Percentiles rank a stretch among this genome's conserved stretches.
These are phyloP conservation scores for Tinospora cordifolia DNA, from an alignment of 164 flowering plant genomes.

Conservation along the genomic window DNA sequence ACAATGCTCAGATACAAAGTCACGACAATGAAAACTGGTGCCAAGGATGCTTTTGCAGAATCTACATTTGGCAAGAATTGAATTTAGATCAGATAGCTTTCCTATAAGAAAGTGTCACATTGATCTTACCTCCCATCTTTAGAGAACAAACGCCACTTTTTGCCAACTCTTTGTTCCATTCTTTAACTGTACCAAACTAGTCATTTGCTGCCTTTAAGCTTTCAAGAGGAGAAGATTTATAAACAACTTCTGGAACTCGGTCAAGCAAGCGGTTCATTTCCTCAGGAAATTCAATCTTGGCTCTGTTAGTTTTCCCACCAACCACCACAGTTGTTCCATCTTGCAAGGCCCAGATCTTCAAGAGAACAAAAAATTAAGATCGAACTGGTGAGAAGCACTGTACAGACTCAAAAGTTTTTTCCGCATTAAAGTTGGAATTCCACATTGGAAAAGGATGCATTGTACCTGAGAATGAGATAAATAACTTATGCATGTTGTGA, in stretches of 20 bases:
- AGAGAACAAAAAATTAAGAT: not conserved
- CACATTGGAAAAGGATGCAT: not conserved
- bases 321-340: slow-evolving; percentile 77
- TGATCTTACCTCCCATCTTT: slow-evolving; percentile 1
- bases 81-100: not conserved
- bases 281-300: slow-evolving; percentile 68
- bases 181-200: slow-evolving; percentile 15
- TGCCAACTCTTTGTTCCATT: slow-evolving; percentile 1
- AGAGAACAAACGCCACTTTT: not conserved
- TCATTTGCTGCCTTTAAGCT: slow-evolving; percentile 11
- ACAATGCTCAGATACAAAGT: not conserved
- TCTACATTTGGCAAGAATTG: not conserved
- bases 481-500: slow-evolving; percentile 87
- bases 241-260: slow-evolving; percentile 73
- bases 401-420: not conserved
- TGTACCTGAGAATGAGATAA: slow-evolving; percentile 87
- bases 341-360: slow-evolving; percentile 91
- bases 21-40: not conserved
- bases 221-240: slow-evolving; percentile 21
- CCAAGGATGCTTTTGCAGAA: not conserved
- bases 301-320: slow-evolving; percentile 90
- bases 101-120: not conserved
- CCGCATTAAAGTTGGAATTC: not conserved
- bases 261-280: slow-evolving; percentile 76
- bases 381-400: not conserved